These are phyloP conservation scores for Drechslera avenae DNA, from an alignment of 2,329 filamentous ascomycete species.

Conservation along the genomic window DNA sequence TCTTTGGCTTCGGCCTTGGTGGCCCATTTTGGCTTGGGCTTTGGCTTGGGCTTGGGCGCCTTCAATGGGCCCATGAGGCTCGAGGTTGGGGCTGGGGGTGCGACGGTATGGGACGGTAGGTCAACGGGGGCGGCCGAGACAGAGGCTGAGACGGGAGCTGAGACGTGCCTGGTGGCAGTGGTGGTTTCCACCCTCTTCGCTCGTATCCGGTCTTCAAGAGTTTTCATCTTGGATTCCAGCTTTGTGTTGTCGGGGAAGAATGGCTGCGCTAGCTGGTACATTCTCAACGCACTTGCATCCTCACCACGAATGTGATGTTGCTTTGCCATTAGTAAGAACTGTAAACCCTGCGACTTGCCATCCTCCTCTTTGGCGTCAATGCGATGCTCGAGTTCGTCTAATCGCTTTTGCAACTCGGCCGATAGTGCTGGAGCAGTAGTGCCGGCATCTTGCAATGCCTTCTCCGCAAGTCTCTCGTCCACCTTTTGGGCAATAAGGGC, in stretches of 20 bases:
- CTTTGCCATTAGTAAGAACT: constrained; percentile 86
- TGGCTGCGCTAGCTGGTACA: constrained; percentile 83
- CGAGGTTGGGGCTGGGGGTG: constrained; percentile 21
- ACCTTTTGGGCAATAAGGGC: constrained; percentile 92
- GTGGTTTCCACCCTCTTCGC: constrained; percentile 43
- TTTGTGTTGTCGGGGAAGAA: constrained; percentile 88
- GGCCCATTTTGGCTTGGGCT: constrained; percentile 21
- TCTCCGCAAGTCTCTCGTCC: constrained; percentile 83
- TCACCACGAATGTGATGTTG: constrained; percentile 87
- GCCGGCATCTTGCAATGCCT: constrained; percentile 64
- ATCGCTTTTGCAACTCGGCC: constrained; percentile 76
- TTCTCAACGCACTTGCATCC: constrained; percentile 75
- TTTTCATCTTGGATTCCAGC: constrained; percentile 62
- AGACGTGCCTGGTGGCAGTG: constrained; percentile 17
- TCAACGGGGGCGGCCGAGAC: constrained; percentile 7
- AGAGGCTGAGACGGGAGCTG: constrained; percentile 10
- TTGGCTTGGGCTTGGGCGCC: constrained; percentile 20
- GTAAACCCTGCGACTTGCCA: constrained; percentile 77
- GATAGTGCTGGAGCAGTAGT: constrained; percentile 61
- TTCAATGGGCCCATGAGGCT: constrained; percentile 46
- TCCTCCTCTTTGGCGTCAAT: constrained; percentile 75
- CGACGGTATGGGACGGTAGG: constrained; percentile 20
- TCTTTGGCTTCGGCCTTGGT: constrained; percentile 24
- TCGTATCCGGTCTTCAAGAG: constrained; percentile 58
- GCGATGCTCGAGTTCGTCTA: constrained; percentile 85